Percentiles rank a stretch among this genome's conserved stretches.
phyloP scores from a whole-genome alignment of 441 rosid species.

The Aleurites moluccanus region DNA sequence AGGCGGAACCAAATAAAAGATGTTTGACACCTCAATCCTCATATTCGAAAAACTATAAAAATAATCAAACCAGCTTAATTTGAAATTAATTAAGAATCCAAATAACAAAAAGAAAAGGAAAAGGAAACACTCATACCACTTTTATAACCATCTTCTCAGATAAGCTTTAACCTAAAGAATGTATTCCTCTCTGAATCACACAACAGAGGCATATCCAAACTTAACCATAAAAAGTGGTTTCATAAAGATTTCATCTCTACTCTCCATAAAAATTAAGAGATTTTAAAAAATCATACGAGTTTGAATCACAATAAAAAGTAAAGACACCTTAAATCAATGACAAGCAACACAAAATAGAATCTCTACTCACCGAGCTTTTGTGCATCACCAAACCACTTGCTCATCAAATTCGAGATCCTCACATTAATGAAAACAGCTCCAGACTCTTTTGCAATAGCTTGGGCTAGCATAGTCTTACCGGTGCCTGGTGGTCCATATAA shows the following conservation, averaged over 20 bases:
- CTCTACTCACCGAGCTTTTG: slow-evolving; percentile 85
- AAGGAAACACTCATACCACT: background rate
- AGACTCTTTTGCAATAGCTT: slow-evolving; percentile 95
- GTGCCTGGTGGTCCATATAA: slow-evolving; percentile 97
- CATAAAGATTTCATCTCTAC: background rate
- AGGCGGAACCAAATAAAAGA: background rate
- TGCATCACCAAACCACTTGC: slow-evolving; percentile 99
- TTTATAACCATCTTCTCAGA: background rate
- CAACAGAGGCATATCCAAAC: background rate
- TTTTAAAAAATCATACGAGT: background rate
- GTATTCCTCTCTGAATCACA: background rate
- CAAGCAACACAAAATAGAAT: slow-evolving; percentile 3
- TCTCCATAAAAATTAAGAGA: background rate
- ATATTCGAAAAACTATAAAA: background rate
- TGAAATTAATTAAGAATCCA: background rate
- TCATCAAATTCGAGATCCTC: slow-evolving; percentile 82
- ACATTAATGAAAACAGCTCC: slow-evolving; percentile 95
- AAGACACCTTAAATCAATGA: background rate
- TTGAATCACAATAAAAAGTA: background rate
- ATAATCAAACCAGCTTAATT: background rate
- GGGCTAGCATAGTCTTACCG: slow-evolving; percentile 98
- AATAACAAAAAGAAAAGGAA: too few relatives aligned
- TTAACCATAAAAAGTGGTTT: background rate
- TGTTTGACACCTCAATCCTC: background rate
- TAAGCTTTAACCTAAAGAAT: background rate